Percentiles rank a stretch among this genome's conserved stretches.
Conservation (phyloP, 2,329 filamentous ascomycete species). For the Trichothecium roseum region DNA sequence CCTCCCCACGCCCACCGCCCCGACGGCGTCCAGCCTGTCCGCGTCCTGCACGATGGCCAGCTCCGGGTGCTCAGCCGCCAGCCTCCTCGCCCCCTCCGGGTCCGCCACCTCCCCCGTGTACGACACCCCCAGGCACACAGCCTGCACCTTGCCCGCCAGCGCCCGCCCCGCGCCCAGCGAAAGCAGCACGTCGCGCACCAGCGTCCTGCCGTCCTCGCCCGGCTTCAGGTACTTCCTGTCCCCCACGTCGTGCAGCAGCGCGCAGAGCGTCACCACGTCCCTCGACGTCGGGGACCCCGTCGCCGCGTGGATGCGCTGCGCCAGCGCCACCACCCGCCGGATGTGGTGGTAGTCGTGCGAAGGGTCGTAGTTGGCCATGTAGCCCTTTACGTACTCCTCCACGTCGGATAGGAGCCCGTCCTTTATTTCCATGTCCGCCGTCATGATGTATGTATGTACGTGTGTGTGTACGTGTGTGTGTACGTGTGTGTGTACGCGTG, state of each 20-base stretch:
- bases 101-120: constrained; percentile 65
- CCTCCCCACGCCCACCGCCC: constrained; percentile 73
- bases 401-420: constrained; percentile 43
- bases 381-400: constrained; percentile 53
- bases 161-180: constrained; percentile 42
- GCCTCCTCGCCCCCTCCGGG: constrained; percentile 43
- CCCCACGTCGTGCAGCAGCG: constrained; percentile 78
- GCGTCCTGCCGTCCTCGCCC: constrained; percentile 44
- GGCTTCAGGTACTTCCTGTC: constrained; percentile 69
- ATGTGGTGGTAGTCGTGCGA: constrained; percentile 88
- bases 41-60: constrained; percentile 79
- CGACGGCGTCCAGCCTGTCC: constrained; percentile 84
- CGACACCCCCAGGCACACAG: constrained; percentile 65
- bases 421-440: constrained; percentile 14
- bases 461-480: neutral
- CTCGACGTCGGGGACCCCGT: constrained; percentile 24
- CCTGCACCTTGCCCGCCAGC: constrained; percentile 58
- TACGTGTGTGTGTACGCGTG: neutral
- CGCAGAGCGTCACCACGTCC: constrained; percentile 54
- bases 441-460: constrained; percentile 10
- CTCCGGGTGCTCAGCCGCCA: constrained; percentile 54
- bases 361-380: constrained; percentile 70
- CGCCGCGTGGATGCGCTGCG: constrained; percentile 50
- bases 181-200: constrained; percentile 44
- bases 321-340: constrained; percentile 64